Evolutionary conservation across 202 grass and related monocot genomes (phyloP).

Genomic region (Zizania palustris): DNA sequence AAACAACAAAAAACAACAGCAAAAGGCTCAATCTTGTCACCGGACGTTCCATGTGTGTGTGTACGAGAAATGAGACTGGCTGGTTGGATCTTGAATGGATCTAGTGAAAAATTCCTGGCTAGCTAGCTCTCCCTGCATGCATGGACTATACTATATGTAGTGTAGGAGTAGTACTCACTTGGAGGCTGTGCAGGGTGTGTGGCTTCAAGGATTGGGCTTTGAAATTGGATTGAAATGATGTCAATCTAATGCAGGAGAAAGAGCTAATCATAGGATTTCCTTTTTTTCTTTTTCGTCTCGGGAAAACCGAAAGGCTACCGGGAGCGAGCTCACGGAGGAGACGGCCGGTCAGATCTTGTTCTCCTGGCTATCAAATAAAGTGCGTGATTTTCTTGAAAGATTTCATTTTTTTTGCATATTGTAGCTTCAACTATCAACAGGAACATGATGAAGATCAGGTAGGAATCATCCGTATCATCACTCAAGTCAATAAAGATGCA

Average conservation of each 20-base stretch:
- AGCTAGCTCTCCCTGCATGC: slow-evolving; percentile 7
- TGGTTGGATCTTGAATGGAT: slow-evolving; percentile 1
- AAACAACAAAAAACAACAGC: slow-evolving; percentile 22
- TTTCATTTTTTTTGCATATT: background rate
- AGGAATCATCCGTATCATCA: background rate
- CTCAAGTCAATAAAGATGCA: background rate
- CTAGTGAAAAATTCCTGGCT: slow-evolving; percentile 36
- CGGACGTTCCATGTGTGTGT: slow-evolving; percentile 15
- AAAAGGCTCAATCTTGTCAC: slow-evolving; percentile 38
- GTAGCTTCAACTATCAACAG: background rate
- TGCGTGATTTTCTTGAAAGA: background rate
- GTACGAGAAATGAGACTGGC: background rate
- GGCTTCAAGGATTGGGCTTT: slow-evolving; percentile 46
- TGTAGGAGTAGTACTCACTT: background rate
- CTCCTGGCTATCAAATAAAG: background rate
- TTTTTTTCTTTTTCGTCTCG: slow-evolving; percentile 25
- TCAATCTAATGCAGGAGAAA: slow-evolving; percentile 17
- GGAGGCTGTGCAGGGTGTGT: slow-evolving; percentile 18
- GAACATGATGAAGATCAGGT: background rate
- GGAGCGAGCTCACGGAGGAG: background rate
- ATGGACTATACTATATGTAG: background rate
- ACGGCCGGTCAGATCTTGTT: background rate
- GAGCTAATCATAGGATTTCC: slow-evolving; percentile 34
- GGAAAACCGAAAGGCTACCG: slow-evolving; percentile 50
- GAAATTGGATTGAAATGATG: slow-evolving; percentile 34